Evolutionary conservation across 768 basidiomycete genomes (phyloP).

Genomic region (Psilocybe cubensis): DNA sequence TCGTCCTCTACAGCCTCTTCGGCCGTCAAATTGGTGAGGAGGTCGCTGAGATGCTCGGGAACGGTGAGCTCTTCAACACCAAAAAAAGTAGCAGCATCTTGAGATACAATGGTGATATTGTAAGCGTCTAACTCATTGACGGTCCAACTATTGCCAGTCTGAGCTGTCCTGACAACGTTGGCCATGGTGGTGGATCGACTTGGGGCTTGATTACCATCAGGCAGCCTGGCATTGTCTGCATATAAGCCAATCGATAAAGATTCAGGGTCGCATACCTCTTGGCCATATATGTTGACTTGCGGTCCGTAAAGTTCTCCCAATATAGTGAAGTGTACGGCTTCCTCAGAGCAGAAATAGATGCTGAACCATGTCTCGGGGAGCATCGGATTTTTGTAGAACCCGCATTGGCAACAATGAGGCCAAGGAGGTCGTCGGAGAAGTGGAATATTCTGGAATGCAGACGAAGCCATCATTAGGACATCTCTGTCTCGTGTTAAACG

Average conservation of each 20-base stretch:
- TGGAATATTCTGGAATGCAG: neutral
- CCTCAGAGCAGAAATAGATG: neutral
- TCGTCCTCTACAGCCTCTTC: slow-evolving; percentile 11
- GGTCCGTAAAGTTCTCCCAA: neutral
- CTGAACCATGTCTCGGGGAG: neutral
- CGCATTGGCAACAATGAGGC: neutral
- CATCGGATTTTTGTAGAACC: neutral
- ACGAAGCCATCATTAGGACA: neutral
- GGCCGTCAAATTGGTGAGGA: slow-evolving; percentile 7
- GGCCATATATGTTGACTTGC: neutral
- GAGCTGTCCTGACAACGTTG: neutral
- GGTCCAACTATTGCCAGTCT: neutral
- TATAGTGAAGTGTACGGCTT: neutral
- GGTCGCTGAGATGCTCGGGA: slow-evolving; percentile 13
- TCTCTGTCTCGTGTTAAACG: neutral
- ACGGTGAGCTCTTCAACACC: slow-evolving; percentile 19
- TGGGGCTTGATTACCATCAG: neutral
- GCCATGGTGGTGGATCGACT: neutral
- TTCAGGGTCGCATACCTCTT: neutral
- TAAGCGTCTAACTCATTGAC: slow-evolving; percentile 27
- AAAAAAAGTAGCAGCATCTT: slow-evolving; percentile 29
- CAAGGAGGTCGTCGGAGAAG: neutral
- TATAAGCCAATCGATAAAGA: neutral
- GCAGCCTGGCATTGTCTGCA: neutral
- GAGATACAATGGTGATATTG: slow-evolving; percentile 23